phyloP scores from a whole-genome alignment of 2,329 filamentous ascomycete species.

The Cladosporium halotolerans region DNA sequence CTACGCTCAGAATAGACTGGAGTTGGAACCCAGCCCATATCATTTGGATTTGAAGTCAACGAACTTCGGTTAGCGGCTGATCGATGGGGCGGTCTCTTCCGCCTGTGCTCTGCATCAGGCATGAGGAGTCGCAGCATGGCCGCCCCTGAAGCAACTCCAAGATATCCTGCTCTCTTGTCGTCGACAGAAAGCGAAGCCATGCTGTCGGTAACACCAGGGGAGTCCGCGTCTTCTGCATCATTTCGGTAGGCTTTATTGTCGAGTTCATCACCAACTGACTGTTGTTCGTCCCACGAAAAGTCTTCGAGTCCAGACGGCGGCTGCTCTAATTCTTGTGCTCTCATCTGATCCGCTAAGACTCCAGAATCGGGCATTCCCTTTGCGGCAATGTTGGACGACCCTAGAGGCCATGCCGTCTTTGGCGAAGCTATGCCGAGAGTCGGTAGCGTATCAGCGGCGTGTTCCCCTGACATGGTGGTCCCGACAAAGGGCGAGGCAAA shows the following conservation, averaged over 20 bases:
- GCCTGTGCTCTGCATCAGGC: conserved; percentile 16
- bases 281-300: conserved; percentile 27
- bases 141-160: conserved; percentile 42
- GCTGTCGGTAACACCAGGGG: conserved; percentile 19
- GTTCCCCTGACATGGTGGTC: not conserved
- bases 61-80: not conserved
- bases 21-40: conserved; percentile 19
- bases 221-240: conserved; percentile 13
- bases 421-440: too few species aligned
- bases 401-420: too few species aligned
- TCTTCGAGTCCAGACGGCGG: conserved; percentile 22
- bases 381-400: too few species aligned
- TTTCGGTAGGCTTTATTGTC: conserved; percentile 9
- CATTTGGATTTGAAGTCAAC: conserved; percentile 2
- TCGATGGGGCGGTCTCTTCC: conserved; percentile 1
- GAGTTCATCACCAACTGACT: conserved; percentile 13
- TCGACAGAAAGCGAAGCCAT: conserved; percentile 32
- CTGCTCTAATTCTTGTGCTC: conserved; percentile 17
- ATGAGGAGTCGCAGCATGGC: conserved; percentile 36
- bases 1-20: conserved; percentile 19
- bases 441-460: too few species aligned
- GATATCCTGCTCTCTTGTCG: conserved; percentile 38
- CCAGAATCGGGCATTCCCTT: too few species aligned
- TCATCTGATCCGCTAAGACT: not conserved
- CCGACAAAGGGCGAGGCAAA: too few species aligned